Evolutionary conservation across 2,329 filamentous ascomycete genomes (phyloP), one percentile per base, ranked within the genome.

Genomic region (Stenocarpella maydis): DNA sequence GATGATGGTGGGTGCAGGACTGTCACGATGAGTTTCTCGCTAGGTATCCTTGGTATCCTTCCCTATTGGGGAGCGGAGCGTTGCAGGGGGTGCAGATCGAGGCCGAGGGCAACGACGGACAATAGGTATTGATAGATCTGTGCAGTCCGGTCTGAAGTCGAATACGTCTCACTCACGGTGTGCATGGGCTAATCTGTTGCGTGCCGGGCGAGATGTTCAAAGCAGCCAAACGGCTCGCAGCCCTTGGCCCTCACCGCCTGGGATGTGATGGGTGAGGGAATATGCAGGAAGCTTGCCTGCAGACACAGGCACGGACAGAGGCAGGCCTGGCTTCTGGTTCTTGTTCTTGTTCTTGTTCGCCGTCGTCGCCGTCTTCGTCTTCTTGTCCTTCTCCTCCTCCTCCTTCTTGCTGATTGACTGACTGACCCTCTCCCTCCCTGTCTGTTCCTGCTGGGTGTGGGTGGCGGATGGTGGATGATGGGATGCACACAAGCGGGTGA

Each of bases 211-310:
- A 72, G 71, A 72, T 74, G 75, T 75, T 72, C 73, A 70, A 73
- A 63, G 61, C 72, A 76, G 74, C 78, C 78, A 79, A 79, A 79
- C 78, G 77, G 76, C 77, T 79, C 73, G 70, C 75, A 77, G 75
- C 77, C 77, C 77, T 74, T 49, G 52, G 37, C 55, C 71, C 74
- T 78, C 77, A 79, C 78, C 78, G 78, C 78, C 76, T 77, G 75
- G 74, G 72, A 72, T 76, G 73, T 75, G 75, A 73, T 74, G 72
- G 70, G 71, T 71, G 49, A n/a, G n/a, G n/a, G n/a, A 67, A 50
- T 31, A 71, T 65, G 70, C 72, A 71, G 67, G 67, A 74, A 73
- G 71, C 71, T n/a, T 65, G 8, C 45, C 43, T 58, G 69, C 60
- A 41, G 52, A 49, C 28, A 58, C 58, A 63, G 19, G 26, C 26